Base-by-base conservation (phyloP, 495 filamentous ascomycete species). In the Penicillium manginii region DNA sequence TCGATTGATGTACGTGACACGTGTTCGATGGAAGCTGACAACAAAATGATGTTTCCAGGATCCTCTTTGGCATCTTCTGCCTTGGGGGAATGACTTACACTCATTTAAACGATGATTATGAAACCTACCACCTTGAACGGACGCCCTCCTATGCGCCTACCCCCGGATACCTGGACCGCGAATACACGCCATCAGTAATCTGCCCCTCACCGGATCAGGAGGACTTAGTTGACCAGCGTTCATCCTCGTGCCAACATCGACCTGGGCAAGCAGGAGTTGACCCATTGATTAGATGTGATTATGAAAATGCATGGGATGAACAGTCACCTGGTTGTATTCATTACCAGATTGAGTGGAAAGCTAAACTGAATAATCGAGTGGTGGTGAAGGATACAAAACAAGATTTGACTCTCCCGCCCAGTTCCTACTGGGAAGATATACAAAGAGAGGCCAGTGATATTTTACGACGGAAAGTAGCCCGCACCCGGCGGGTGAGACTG, bases 341-440 rank as follows among this genome's bases (percentile, higher is more conserved):
- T 56, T 77, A 78, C 55, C 59, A 67, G 42, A 77, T 75, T 54
- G 64, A 74, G 52, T 74, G 64, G 71, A 74, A 67, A 57, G 57
- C 72, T 29, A 65, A 52, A 48, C 29, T 75, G 11, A 73, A 75
- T 23, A 71, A 75, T 40, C 62, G 62, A 57, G 55, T 59, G 48
- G 48, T 75, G 31, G 48, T 58, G 4, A 68, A 66, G 53, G 70
- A 74, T 53, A 78, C 62, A 56, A 67, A 75, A 63, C 52, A 58
- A 62, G 59, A 72, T 50, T 19, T 73, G 11, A 60, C 62, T 53
- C 42, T 55, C 12, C 58, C 51, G 22, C 68, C 71, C 52, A 60
- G 55, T n/a, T 58, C 42, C 5, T 77, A 17, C 7, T 58, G 15
- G 10, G 62, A 57, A 60, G 5, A 57, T 35, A 60, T 63, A 33